phyloP scores from a whole-genome alignment of 1,284 basidiomycete genomes.

The Leccinum huronense region DNA sequence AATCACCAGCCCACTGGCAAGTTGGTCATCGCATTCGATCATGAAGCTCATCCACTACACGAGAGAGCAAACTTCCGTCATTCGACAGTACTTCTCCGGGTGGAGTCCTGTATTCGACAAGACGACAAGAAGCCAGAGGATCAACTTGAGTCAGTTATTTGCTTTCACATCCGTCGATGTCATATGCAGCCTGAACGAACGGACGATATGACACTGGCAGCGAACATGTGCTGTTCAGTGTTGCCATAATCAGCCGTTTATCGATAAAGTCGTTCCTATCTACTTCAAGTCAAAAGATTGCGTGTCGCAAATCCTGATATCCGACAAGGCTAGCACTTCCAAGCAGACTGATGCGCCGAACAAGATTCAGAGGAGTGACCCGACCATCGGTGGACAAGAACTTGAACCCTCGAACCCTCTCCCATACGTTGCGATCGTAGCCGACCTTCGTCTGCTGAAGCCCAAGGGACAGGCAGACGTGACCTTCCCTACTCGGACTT shows the following conservation, averaged over 20 bases:
- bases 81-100: not conserved
- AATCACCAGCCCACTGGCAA: not conserved
- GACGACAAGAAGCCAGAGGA: not conserved
- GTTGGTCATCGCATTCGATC: not conserved
- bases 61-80: not conserved
- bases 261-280: not conserved
- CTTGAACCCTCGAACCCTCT: not conserved
- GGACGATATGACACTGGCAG: not conserved
- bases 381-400: not conserved
- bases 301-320: constrained; percentile 2
- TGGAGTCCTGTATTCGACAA: not conserved
- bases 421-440: not conserved
- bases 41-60: not conserved
- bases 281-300: not conserved
- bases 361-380: not conserved
- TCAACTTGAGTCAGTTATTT: not conserved
- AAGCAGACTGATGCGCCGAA: not conserved
- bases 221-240: not conserved
- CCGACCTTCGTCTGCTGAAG: not conserved
- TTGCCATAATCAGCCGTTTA: not conserved
- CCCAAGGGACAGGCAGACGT: not conserved
- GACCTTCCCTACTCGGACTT: not conserved
- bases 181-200: not conserved
- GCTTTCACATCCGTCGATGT: not conserved
- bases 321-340: not conserved